A percentile compares a stretch with the other conserved stretches of the same genome.
Conservation (phyloP, 495 filamentous ascomycete genomes). For the Tuber umbilicatum region DNA sequence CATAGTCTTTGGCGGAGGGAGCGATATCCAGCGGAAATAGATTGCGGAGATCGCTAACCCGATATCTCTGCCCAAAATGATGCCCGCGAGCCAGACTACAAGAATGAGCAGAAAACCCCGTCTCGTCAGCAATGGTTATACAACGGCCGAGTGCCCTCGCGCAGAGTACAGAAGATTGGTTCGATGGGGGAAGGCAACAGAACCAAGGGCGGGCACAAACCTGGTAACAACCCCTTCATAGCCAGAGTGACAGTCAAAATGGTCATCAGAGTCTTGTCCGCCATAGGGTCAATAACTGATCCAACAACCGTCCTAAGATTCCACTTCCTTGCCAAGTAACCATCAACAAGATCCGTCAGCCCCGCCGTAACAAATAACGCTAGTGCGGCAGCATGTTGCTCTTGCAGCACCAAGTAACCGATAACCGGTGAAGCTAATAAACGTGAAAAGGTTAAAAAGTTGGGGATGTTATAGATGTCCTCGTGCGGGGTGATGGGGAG, state of each 20-base stretch:
- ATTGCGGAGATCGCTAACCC: constrained; percentile 82
- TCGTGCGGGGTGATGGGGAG: constrained; percentile 53
- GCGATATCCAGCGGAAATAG: constrained; percentile 89
- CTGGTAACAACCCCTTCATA: constrained; percentile 68
- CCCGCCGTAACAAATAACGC: constrained; percentile 85
- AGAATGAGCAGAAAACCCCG: background rate
- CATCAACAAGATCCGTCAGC: constrained; percentile 83
- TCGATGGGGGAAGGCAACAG: constrained; percentile 9
- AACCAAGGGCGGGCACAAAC: constrained; percentile 47
- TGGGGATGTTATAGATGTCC: constrained; percentile 94
- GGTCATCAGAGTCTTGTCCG: constrained; percentile 93
- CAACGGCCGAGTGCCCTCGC: background rate
- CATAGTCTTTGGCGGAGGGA: constrained; percentile 89
- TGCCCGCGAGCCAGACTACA: constrained; percentile 71
- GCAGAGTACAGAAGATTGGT: background rate
- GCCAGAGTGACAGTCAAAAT: constrained; percentile 77
- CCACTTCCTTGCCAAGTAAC: constrained; percentile 81
- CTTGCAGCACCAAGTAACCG: constrained; percentile 80
- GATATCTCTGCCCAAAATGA: constrained; percentile 85
- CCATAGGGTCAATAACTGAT: constrained; percentile 94
- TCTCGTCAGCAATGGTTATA: constrained; percentile 10
- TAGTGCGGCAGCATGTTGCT: constrained; percentile 69
- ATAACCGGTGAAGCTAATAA: constrained; percentile 76
- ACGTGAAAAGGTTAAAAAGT: constrained; percentile 81
- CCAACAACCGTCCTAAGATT: constrained; percentile 89